phyloP scores from a whole-genome alignment of 164 flowering plant genomes.

The Aristolochia californica region DNA sequence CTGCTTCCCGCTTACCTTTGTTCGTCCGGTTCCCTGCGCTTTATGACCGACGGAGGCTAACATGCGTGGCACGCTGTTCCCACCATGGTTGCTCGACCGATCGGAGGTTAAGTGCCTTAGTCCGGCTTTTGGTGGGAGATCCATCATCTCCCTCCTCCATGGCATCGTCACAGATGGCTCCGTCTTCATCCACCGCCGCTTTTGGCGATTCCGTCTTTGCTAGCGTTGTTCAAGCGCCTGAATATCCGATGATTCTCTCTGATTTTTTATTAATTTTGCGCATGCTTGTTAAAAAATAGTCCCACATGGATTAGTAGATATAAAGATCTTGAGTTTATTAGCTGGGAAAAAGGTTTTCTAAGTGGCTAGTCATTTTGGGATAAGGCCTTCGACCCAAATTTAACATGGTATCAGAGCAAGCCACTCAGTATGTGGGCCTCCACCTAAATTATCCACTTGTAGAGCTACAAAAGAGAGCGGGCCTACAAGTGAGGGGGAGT shows the following conservation, averaged over 20 bases:
- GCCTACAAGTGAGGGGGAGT: no score
- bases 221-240: slow-evolving; percentile 74
- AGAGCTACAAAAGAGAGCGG: no score
- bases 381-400: no score
- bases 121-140: slow-evolving; percentile 20
- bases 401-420: no score
- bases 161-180: slow-evolving; percentile 16
- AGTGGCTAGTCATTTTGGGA: no score
- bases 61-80: slow-evolving; percentile 18
- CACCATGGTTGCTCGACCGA: slow-evolving; percentile 14
- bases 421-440: no score
- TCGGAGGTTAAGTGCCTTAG: slow-evolving; percentile 27
- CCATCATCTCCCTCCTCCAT: slow-evolving; percentile 3
- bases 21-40: not conserved
- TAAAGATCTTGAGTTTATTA: no score
- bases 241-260: slow-evolving; percentile 69
- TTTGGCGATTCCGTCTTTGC: slow-evolving; percentile 54
- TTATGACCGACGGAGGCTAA: not conserved
- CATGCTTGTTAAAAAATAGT: no score
- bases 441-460: no score
- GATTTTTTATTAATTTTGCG: not conserved
- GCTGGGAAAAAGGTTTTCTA: no score
- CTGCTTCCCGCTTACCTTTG: no score
- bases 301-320: no score
- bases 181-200: slow-evolving; percentile 32